Conservation (phyloP, 768 basidiomycete genomes). For the Kwoniella mangroviensis region DNA sequence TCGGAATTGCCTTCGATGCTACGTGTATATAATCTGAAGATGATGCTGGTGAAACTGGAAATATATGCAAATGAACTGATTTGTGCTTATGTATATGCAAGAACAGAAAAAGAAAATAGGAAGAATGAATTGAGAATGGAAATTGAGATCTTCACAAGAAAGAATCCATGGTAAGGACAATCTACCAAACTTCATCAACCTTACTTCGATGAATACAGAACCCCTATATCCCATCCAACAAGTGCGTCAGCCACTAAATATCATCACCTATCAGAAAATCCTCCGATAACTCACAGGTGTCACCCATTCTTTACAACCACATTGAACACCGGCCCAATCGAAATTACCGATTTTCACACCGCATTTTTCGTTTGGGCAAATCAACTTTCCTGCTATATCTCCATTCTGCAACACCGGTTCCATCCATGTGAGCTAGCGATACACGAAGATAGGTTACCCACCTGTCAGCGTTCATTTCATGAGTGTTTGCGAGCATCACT, state of each 20-base stretch:
- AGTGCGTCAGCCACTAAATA: background rate
- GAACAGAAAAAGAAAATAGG: background rate
- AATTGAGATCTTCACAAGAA: background rate
- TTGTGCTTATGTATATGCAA: background rate
- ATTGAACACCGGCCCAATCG: conserved; percentile 94
- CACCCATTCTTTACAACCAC: conserved; percentile 91
- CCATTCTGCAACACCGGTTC: conserved; percentile 76
- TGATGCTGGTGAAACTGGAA: background rate
- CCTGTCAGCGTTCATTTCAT: too few species aligned
- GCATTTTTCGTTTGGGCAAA: conserved; percentile 91
- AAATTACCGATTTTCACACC: conserved; percentile 89
- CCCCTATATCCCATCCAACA: conserved; percentile 57
- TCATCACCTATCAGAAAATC: too few species aligned
- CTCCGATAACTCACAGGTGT: conserved; percentile 68
- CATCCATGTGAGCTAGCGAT: conserved; percentile 90
- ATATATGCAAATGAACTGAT: background rate
- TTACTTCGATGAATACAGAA: conserved; percentile 66
- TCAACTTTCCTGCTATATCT: conserved; percentile 80
- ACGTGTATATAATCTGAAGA: too few species aligned
- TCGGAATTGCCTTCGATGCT: too few species aligned
- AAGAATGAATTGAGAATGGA: background rate
- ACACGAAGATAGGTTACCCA: too few species aligned
- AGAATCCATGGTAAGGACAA: background rate
- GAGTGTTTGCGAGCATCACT: conserved; percentile 50
- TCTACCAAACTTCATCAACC: conserved; percentile 63